Evolutionary conservation across 305 asterid species (phyloP).

Genomic region (Solanum hybrid): DNA sequence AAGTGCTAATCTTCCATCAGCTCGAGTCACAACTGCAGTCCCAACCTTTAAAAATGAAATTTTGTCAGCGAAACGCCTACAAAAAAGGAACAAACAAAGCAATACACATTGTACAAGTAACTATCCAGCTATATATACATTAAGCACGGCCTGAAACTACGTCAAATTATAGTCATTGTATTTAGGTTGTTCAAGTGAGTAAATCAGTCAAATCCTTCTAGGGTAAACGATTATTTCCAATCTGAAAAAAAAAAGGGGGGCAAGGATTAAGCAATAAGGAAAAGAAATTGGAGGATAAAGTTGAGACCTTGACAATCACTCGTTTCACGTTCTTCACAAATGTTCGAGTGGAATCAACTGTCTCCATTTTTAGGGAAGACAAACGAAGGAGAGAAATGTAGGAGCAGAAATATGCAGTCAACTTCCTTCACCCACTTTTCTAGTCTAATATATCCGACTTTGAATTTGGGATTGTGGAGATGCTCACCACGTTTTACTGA

Average conservation of each 20-base stretch:
- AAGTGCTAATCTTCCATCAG: slow-evolving; percentile 85
- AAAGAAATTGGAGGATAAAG: background rate
- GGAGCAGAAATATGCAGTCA: slow-evolving; percentile 6
- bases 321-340: slow-evolving; percentile 72
- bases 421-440: background rate
- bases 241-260: background rate
- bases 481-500: background rate
- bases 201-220: background rate
- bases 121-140: background rate
- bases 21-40: slow-evolving; percentile 91
- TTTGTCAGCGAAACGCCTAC: background rate
- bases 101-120: background rate
- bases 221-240: background rate
- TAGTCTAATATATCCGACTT: background rate
- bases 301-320: slow-evolving; percentile 53
- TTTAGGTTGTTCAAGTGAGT: background rate
- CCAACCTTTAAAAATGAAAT: slow-evolving; percentile 61
- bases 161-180: background rate
- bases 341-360: slow-evolving; percentile 50
- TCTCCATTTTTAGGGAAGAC: slow-evolving; percentile 30
- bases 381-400: background rate
- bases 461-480: background rate
- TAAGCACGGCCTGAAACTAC: background rate
- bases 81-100: background rate
- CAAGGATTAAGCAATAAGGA: background rate